Evolutionary conservation across 1,284 basidiomycete species (phyloP), one percentile per base, ranked within the genome.

Genomic region (Ceratobasidium sp.): DNA sequence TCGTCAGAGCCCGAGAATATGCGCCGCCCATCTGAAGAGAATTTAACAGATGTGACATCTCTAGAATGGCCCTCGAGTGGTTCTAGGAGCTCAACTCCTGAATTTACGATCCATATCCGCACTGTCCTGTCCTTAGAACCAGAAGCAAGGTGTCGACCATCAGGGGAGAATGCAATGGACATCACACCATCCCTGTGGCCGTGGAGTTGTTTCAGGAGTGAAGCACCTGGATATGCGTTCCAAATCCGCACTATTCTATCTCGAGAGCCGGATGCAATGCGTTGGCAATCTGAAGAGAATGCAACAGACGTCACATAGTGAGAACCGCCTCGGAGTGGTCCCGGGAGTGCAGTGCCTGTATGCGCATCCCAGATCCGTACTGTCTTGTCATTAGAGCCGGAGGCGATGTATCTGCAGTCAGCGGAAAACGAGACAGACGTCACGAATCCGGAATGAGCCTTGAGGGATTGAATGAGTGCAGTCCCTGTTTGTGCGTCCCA

Each of bases 361-460:
- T 35, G 6, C 20, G 47, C 69, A 49, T 77, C 69, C 77, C 68
- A 78, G 17, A 77, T 8, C 15, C 49, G 61, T 26, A 78, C 39
- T 42, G 39, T 42, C 39, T 42, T 42, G 39, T 42, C 39, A 13
- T 42, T 13, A 13, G 39, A 42, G 13, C 39, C 39, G 13, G 39
- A 42, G 5, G 13, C 39, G 13, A 42, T 42, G 5, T 6, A 13
- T 42, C 13, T 5, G 13, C 39, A 5, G 13, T 42, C 39, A 42
- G 39, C 7, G 13, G 39, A 42, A 13, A 42, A 42, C 13, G 39
- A 5, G 39, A 13, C 39, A 13, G 7, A 42, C 39, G 39, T 13
- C 39, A 42, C 39, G 7, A 6, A 5, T 13, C 13, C 13, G 13
- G 13, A 42, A 13, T 42, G 39, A 13, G 7, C 39, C 39, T 42